A percentile compares a stretch with the other conserved stretches of the same genome.
Conservation (phyloP, 352 stramenopile species). For the Phytophthora agathidicida region DNA sequence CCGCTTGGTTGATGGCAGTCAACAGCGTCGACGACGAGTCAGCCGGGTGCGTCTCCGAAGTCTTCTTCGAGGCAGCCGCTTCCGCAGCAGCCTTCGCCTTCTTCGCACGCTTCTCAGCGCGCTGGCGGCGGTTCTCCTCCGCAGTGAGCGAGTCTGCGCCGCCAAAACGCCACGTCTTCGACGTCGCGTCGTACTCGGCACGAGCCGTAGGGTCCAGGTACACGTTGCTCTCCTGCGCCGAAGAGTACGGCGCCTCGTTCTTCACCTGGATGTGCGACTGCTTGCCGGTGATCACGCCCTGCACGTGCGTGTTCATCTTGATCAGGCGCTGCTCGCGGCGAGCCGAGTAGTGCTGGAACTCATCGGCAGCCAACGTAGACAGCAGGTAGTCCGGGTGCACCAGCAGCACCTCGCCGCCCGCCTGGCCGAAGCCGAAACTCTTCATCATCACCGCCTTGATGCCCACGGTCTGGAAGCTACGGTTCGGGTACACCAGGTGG, state of each 20-base stretch:
- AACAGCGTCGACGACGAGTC: slow-evolving; percentile 54
- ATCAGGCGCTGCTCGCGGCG: slow-evolving; percentile 65
- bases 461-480: slow-evolving; percentile 75
- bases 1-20: slow-evolving; percentile 62
- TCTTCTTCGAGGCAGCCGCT: slow-evolving; percentile 16
- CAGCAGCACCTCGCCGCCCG: slow-evolving; percentile 71
- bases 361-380: slow-evolving; percentile 21
- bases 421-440: slow-evolving; percentile 88
- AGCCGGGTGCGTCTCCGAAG: slow-evolving; percentile 15
- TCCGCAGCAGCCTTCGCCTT: slow-evolving; percentile 47
- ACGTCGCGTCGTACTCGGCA: slow-evolving; percentile 70
- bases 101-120: slow-evolving; percentile 50
- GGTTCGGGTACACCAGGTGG: slow-evolving; percentile 85
- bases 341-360: slow-evolving; percentile 66
- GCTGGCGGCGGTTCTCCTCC: slow-evolving; percentile 36
- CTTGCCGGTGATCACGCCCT: slow-evolving; percentile 83
- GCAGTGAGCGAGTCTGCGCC: slow-evolving; percentile 41
- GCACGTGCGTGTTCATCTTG: slow-evolving; percentile 78
- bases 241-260: slow-evolving; percentile 80
- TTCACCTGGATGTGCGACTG: slow-evolving; percentile 82
- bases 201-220: slow-evolving; percentile 86
- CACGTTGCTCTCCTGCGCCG: slow-evolving; percentile 81
- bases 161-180: slow-evolving; percentile 80
- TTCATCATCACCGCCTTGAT: slow-evolving; percentile 85
- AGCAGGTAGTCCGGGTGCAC: slow-evolving; percentile 56